These are phyloP conservation scores for Actinomortierella ambigua DNA, from an alignment of 371 early-diverging fungal genomes.

Conservation along the genomic window DNA sequence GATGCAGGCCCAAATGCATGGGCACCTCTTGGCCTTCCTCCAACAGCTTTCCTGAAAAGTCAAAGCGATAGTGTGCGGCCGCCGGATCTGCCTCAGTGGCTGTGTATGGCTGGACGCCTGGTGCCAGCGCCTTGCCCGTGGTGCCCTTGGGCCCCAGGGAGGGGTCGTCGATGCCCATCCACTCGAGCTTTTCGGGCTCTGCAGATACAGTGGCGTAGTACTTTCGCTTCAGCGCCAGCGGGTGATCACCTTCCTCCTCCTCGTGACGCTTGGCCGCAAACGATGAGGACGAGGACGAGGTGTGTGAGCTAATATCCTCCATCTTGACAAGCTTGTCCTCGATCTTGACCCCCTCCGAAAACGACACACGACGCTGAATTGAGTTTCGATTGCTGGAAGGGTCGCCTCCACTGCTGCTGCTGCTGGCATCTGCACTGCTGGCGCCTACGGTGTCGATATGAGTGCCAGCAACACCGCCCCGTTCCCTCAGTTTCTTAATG, in stretches of 20 bases:
- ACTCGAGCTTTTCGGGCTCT: conserved; percentile 73
- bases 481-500: conserved; percentile 48
- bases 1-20: conserved; percentile 76
- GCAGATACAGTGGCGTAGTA: conserved; percentile 60
- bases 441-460: background rate
- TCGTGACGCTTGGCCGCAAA: conserved; percentile 37
- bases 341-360: conserved; percentile 30
- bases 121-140: conserved; percentile 32
- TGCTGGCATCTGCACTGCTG: background rate
- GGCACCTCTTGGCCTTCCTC: conserved; percentile 59
- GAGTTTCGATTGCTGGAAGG: conserved; percentile 29
- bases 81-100: conserved; percentile 28
- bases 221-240: conserved; percentile 55
- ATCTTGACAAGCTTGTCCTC: conserved; percentile 29
- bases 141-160: conserved; percentile 10
- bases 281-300: background rate
- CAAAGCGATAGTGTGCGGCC: conserved; percentile 66
- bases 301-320: conserved; percentile 9
- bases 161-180: conserved; percentile 60
- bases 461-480: background rate
- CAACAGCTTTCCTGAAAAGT: conserved; percentile 76
- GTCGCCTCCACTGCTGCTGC: conserved; percentile 14
- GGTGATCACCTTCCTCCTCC: conserved; percentile 54
- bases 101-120: conserved; percentile 43
- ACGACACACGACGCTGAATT: conserved; percentile 20